These are phyloP conservation scores for Mucor velutinosus DNA, from an alignment of 371 early-diverging fungal genomes.

Conservation along the genomic window DNA sequence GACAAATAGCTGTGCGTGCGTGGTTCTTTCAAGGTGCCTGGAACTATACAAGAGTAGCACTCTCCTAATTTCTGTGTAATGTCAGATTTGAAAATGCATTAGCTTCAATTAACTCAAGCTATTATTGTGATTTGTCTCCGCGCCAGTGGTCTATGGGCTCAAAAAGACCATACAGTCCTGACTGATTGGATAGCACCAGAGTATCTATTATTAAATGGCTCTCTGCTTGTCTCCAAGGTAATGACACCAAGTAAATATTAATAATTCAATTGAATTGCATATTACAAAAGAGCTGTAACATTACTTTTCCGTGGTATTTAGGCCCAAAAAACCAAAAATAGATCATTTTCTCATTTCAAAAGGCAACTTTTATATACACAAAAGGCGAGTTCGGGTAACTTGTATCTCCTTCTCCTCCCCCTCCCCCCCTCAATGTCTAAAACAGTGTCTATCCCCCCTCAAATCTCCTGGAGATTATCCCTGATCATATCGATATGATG, in stretches of 20 bases:
- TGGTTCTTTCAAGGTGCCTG: conserved; percentile 25
- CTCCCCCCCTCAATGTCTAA: background rate
- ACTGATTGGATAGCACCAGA: background rate
- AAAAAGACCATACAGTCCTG: background rate
- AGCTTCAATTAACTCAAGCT: conserved; percentile 11
- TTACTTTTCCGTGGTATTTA: background rate
- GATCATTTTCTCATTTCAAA: background rate
- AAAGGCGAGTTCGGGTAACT: background rate
- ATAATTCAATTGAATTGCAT: background rate
- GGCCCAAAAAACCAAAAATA: background rate
- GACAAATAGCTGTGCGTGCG: conserved; percentile 4
- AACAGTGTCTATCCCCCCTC: background rate
- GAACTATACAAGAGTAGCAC: conserved; percentile 13
- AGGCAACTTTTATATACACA: background rate
- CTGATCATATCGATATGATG: background rate
- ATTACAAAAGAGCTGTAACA: background rate
- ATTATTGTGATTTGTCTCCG: conserved; percentile 1
- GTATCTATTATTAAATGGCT: background rate
- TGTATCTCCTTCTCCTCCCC: background rate
- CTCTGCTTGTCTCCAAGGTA: background rate
- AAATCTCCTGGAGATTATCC: background rate
- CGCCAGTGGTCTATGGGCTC: background rate
- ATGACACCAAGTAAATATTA: background rate
- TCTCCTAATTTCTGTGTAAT: conserved; percentile 26
- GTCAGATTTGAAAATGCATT: conserved; percentile 5